Conservation (phyloP, 495 filamentous ascomycete genomes). For the Neurospora tetraspora region DNA sequence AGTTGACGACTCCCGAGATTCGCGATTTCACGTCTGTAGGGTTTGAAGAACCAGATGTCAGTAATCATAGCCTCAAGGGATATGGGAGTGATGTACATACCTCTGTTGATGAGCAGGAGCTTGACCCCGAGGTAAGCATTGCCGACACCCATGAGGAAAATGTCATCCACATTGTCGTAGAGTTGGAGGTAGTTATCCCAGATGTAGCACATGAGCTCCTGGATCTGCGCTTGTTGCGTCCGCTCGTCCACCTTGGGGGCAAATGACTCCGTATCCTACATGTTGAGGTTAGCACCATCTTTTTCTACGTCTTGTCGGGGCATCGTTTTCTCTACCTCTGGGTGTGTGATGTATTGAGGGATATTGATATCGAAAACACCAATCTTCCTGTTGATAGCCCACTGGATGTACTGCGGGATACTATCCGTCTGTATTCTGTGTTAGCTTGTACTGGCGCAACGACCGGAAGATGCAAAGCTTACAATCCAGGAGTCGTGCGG, state of each 20-base stretch:
- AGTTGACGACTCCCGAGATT: slow-evolving; percentile 43
- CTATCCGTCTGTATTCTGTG: slow-evolving; percentile 54
- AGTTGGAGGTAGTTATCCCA: slow-evolving; percentile 98
- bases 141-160: slow-evolving; percentile 80
- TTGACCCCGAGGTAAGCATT: slow-evolving; percentile 61
- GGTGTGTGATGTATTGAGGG: slow-evolving; percentile 55
- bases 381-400: slow-evolving; percentile 63
- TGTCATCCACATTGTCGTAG: slow-evolving; percentile 47
- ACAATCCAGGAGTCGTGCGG: slow-evolving; percentile 82
- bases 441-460: slow-evolving; percentile 26
- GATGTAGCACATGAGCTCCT: slow-evolving; percentile 72
- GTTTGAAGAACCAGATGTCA: not conserved
- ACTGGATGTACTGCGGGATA: slow-evolving; percentile 67
- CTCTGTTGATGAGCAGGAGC: slow-evolving; percentile 56
- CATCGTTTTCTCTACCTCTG: slow-evolving; percentile 30
- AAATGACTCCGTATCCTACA: slow-evolving; percentile 25
- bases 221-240: slow-evolving; percentile 43
- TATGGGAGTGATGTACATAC: slow-evolving; percentile 26
- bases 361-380: slow-evolving; percentile 85
- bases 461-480: slow-evolving; percentile 27
- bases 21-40: slow-evolving; percentile 32
- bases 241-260: slow-evolving; percentile 23
- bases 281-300: not conserved
- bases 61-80: slow-evolving; percentile 1
- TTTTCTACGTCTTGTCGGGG: not conserved